Base-by-base conservation (phyloP, 78 protist species). In the Blattamonas nauphoetae region DNA sequence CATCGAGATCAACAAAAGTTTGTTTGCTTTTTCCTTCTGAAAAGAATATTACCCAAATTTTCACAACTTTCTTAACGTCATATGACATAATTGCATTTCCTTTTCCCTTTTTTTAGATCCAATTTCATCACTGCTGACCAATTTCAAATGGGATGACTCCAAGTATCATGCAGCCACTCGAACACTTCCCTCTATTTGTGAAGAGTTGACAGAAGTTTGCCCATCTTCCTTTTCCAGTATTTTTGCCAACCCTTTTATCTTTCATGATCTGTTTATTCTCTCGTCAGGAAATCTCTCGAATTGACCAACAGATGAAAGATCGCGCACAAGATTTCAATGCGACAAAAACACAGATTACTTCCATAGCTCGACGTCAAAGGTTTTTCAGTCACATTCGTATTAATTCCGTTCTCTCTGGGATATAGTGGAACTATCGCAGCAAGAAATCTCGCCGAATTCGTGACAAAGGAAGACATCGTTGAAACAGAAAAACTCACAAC, bases 81-180 rank as follows among this genome's bases (percentile, higher is more conserved):
- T n/a, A n/a, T n/a, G n/a, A n/a, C n/a, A n/a, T n/a, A n/a, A n/a
- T n/a, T n/a, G n/a, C n/a, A 79, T 6, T 4, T 32, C 5, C 83
- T 4, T 79, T 6, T 38, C 21, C 11, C 6, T 79, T 6, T n/a
- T 79, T 6, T 6, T 79, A 79, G 83, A 6, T 5, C 33, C 83
- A 33, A 21, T 79, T 4, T 4, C 6, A 21, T 6, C 4, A 5
- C 5, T 11, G 6, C 83, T 79, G 4, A 33, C 21, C 33, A 4
- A 79, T 4, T 79, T 79, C 41, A 5, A 79, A 79, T 79, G 83
- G 83, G 83, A 79, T 79, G 83, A 79, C 32, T 6, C 43, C 5
- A 79, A 79, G 6, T 79, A 79, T 11, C 64, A 46, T 46, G 5
- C 64, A 46, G 35, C 6, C 64, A 46, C 64, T 46, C 64, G 64